phyloP scores from a whole-genome alignment of 768 basidiomycete species.

The Auriscalpium orientale region DNA sequence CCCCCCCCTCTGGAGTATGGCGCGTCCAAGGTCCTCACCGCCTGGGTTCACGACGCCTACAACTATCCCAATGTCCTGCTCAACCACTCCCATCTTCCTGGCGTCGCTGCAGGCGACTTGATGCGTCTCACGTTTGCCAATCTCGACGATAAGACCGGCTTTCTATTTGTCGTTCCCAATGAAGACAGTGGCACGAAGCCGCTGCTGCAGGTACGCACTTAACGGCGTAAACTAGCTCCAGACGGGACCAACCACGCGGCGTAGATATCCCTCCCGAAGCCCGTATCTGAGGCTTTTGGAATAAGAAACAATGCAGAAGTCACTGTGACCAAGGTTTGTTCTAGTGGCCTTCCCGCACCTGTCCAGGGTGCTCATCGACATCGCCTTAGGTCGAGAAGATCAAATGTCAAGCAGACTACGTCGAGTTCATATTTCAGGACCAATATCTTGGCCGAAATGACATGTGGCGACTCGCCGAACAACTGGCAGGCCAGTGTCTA shows the following conservation, averaged over 20 bases:
- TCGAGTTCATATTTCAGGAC: constrained; percentile 90
- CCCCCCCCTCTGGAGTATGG: constrained; percentile 49
- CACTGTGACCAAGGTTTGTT: constrained; percentile 54
- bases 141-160: constrained; percentile 31
- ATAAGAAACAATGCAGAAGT: constrained; percentile 71
- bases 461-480: constrained; percentile 90
- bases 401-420: constrained; percentile 58
- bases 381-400: constrained; percentile 57
- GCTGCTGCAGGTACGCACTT: constrained; percentile 49
- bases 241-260: background rate
- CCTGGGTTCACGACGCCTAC: constrained; percentile 70
- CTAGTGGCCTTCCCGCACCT: background rate
- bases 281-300: constrained; percentile 63
- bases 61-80: constrained; percentile 53
- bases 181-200: constrained; percentile 55
- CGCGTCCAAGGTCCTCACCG: constrained; percentile 53
- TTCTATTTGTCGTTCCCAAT: constrained; percentile 62
- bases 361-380: background rate
- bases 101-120: constrained; percentile 70
- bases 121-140: constrained; percentile 43
- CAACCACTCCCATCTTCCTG: constrained; percentile 73
- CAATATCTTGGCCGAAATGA: constrained; percentile 94
- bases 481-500: constrained; percentile 73
- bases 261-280: constrained; percentile 70
- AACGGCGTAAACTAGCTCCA: background rate